Percentiles rank a stretch among this genome's conserved stretches.
phyloP scores from a whole-genome alignment of 352 stramenopile genomes.

The Phytophthora multivora region DNA sequence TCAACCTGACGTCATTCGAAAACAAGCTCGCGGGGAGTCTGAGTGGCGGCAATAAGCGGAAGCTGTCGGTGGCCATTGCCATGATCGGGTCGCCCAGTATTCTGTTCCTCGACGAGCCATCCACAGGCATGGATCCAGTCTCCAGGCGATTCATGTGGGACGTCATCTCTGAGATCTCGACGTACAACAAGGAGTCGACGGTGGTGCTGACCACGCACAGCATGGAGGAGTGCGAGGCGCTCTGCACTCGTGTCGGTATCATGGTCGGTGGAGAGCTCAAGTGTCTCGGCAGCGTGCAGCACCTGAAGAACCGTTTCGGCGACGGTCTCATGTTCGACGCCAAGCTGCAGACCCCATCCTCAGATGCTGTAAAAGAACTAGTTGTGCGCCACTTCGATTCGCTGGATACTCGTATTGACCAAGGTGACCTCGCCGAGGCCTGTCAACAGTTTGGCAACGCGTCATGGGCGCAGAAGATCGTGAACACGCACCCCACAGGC shows the following conservation, averaged over 20 bases:
- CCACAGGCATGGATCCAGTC: constrained; percentile 94
- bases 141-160: constrained; percentile 95
- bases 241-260: constrained; percentile 94
- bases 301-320: constrained; percentile 96
- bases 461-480: constrained; percentile 47
- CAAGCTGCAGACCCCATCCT: constrained; percentile 47
- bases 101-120: constrained; percentile 92
- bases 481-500: constrained; percentile 54
- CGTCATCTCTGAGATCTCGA: constrained; percentile 86
- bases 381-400: no score
- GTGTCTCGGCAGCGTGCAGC: constrained; percentile 90
- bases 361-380: no score
- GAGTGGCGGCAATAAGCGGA: constrained; percentile 91
- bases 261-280: constrained; percentile 83
- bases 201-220: constrained; percentile 95
- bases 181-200: constrained; percentile 65
- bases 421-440: no score
- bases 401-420: no score
- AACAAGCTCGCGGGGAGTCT: constrained; percentile 73
- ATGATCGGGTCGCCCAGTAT: constrained; percentile 93
- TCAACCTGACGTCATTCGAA: constrained; percentile 75
- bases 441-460: constrained; percentile 23
- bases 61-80: constrained; percentile 92
- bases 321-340: constrained; percentile 92
- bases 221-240: constrained; percentile 95